Conservation (phyloP, 352 stramenopile genomes). For the Globisporangium paroecandrum region DNA sequence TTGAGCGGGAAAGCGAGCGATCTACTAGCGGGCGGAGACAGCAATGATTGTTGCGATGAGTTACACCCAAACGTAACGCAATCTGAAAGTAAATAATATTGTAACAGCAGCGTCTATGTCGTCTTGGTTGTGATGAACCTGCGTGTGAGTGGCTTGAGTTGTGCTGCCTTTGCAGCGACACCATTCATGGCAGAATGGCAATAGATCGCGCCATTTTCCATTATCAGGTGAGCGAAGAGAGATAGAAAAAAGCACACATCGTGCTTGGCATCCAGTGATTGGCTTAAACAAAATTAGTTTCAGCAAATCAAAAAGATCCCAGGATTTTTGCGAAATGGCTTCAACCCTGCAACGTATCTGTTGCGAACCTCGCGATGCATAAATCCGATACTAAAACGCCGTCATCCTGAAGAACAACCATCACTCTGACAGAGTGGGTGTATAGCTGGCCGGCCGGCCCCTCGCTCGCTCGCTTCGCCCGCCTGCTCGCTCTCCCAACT, state of each 20-base stretch:
- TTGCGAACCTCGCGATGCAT: background rate
- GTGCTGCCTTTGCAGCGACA: background rate
- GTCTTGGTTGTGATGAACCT: background rate
- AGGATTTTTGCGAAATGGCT: background rate
- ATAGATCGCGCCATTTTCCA: background rate
- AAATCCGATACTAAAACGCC: slow-evolving; percentile 2
- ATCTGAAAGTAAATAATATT: background rate
- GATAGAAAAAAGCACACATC: background rate
- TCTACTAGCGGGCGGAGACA: background rate
- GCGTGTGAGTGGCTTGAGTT: background rate
- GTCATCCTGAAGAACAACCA: background rate
- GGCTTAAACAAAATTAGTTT: background rate
- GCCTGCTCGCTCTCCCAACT: background rate
- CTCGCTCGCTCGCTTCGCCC: background rate
- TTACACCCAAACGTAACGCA: background rate
- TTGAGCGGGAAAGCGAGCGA: background rate
- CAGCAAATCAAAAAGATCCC: background rate
- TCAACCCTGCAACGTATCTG: background rate
- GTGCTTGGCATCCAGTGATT: background rate
- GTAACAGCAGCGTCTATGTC: background rate
- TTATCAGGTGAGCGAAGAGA: background rate
- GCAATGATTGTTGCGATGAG: background rate
- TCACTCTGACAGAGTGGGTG: slow-evolving; percentile 6
- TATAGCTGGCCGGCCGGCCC: background rate
- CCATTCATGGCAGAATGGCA: background rate